phyloP scores from a whole-genome alignment of 2,329 filamentous ascomycete genomes.

The Colletotrichum aenigma region DNA sequence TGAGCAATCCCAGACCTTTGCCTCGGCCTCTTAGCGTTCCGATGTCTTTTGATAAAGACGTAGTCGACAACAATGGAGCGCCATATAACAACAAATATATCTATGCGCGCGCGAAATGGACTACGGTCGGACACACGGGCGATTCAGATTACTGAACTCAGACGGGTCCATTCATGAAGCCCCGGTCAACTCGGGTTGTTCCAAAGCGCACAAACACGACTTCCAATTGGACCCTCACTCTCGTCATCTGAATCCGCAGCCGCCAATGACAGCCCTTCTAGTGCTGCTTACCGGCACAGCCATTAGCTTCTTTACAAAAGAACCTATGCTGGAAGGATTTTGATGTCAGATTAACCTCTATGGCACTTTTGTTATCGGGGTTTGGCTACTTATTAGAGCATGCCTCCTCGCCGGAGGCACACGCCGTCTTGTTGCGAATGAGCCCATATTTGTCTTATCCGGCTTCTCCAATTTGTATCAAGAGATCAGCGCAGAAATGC shows the following conservation, averaged over 20 bases:
- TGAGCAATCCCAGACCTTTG: too few relatives aligned
- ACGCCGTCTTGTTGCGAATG: neutral
- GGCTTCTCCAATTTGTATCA: neutral
- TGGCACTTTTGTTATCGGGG: neutral
- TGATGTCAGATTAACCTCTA: neutral
- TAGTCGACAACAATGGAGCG: accelerated
- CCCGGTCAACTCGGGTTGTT: neutral
- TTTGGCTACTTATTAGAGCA: too few relatives aligned
- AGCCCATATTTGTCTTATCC: neutral
- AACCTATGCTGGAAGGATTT: neutral
- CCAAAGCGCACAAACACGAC: neutral
- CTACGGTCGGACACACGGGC: too few relatives aligned
- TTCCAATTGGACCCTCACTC: neutral
- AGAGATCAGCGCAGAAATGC: accelerated
- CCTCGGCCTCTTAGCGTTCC: too few relatives aligned
- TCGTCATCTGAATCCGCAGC: neutral
- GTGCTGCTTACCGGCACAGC: neutral
- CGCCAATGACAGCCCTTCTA: neutral
- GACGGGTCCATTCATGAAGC: neutral
- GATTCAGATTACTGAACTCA: too few relatives aligned
- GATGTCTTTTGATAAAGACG: too few relatives aligned
- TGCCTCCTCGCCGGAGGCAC: too few relatives aligned
- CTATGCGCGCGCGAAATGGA: too few relatives aligned
- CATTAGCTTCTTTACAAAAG: neutral
- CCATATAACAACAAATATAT: too few relatives aligned